Conservation (phyloP, 2,329 filamentous ascomycete genomes). For the Pseudogymnoascus pannorum region DNA sequence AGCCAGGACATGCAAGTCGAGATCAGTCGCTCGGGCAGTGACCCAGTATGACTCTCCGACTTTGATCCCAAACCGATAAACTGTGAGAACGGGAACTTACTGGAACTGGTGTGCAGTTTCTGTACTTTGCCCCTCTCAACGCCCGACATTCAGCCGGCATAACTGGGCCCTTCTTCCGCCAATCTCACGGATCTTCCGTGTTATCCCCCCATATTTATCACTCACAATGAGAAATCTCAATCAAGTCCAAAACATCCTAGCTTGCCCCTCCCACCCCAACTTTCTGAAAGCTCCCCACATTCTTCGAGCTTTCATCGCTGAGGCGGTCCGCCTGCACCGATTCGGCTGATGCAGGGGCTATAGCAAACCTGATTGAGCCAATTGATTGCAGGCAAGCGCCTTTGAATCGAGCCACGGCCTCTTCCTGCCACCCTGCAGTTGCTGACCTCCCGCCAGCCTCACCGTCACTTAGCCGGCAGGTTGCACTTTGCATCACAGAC, state of each 20-base stretch:
- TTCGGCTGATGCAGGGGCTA: constrained; percentile 5
- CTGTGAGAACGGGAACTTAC: neutral
- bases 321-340: constrained; percentile 7
- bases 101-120: neutral
- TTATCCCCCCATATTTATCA: neutral
- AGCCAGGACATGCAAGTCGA: neutral
- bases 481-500: constrained; percentile 5
- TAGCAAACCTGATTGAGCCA: constrained; percentile 1
- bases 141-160: neutral
- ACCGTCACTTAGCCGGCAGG: constrained; percentile 8
- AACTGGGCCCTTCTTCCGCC: neutral
- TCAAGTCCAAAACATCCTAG: constrained; percentile 6
- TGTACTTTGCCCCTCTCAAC: neutral
- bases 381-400: constrained; percentile 6
- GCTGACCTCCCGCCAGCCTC: constrained; percentile 6
- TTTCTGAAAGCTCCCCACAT: neutral
- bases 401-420: neutral
- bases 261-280: constrained; percentile 1
- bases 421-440: neutral
- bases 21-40: neutral
- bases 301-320: constrained; percentile 5
- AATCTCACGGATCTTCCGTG: neutral
- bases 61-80: neutral
- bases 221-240: constrained; percentile 3
- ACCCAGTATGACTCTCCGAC: neutral